Evolutionary conservation across 441 rosid species (phyloP).

Genomic region (Aquilaria agallochum): DNA sequence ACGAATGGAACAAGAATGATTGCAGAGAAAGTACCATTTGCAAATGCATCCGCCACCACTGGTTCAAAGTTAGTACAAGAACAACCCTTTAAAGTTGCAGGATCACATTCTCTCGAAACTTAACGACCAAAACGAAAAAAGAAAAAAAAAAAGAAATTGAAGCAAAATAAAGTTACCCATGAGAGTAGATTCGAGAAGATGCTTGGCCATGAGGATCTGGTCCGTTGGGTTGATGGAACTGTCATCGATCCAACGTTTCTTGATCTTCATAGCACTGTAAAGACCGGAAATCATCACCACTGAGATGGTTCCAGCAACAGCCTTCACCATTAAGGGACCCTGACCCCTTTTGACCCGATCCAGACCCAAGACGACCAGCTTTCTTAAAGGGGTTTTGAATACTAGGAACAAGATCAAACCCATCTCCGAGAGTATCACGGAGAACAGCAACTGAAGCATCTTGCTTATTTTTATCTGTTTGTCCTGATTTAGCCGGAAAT

Average conservation of each 20-base stretch:
- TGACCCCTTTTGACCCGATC: slow-evolving; percentile 68
- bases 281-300: slow-evolving; percentile 46
- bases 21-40: no score
- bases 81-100: not conserved
- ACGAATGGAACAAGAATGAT: no score
- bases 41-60: not conserved
- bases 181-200: slow-evolving; percentile 61
- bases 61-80: not conserved
- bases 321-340: slow-evolving; percentile 59
- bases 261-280: slow-evolving; percentile 47
- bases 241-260: slow-evolving; percentile 55
- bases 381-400: slow-evolving; percentile 62
- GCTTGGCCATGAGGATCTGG: slow-evolving; percentile 56
- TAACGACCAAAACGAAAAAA: not conserved
- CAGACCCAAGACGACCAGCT: slow-evolving; percentile 44
- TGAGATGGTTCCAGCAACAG: slow-evolving; percentile 44
- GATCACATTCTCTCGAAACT: no score
- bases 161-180: slow-evolving; percentile 37
- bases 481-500: no score
- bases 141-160: slow-evolving; percentile 1
- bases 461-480: not conserved
- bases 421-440: slow-evolving; percentile 40
- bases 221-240: slow-evolving; percentile 51
- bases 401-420: slow-evolving; percentile 40
- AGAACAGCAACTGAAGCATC: slow-evolving; percentile 50